These are phyloP conservation scores for Trichoderma atroviride DNA, from an alignment of 2,329 filamentous ascomycete species.

Conservation along the genomic window DNA sequence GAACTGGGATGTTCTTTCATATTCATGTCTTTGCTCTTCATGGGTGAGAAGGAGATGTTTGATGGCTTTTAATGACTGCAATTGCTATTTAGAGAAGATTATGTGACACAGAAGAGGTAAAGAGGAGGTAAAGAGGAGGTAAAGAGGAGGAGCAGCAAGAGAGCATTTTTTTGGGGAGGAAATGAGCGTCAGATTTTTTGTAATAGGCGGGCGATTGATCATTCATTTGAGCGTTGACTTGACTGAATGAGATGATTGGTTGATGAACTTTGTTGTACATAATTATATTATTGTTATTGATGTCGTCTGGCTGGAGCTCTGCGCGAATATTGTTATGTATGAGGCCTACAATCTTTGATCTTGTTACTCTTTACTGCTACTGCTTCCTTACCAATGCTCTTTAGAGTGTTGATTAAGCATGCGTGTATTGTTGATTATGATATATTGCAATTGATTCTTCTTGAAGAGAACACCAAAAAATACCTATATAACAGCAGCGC, in stretches of 20 bases:
- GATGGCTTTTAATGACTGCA: constrained; percentile 1
- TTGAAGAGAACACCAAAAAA: not conserved
- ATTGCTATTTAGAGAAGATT: constrained; percentile 2
- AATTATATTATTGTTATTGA: constrained; percentile 9
- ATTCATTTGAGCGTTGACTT: not conserved
- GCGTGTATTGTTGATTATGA: not conserved
- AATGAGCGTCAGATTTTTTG: not conserved
- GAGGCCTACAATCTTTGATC: not conserved
- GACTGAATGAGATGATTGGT: not conserved
- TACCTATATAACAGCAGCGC: not conserved
- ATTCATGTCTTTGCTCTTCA: not conserved
- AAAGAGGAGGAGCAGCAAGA: not conserved
- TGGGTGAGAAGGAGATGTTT: not conserved
- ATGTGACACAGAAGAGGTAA: not conserved
- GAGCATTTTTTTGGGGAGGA: not conserved
- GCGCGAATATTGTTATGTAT: constrained; percentile 10
- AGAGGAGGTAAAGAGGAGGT: not conserved
- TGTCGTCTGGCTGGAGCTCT: not conserved
- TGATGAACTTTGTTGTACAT: constrained; percentile 20
- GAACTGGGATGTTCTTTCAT: not conserved
- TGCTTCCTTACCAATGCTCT: not conserved
- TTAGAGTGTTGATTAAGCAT: not conserved
- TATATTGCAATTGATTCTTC: not conserved
- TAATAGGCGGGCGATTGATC: constrained; percentile 1
- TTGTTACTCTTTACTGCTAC: constrained; percentile 8